Evolutionary conservation across 495 filamentous ascomycete genomes (phyloP), one percentile per base, ranked within the genome.

Genomic region (Terfezia claveryi): DNA sequence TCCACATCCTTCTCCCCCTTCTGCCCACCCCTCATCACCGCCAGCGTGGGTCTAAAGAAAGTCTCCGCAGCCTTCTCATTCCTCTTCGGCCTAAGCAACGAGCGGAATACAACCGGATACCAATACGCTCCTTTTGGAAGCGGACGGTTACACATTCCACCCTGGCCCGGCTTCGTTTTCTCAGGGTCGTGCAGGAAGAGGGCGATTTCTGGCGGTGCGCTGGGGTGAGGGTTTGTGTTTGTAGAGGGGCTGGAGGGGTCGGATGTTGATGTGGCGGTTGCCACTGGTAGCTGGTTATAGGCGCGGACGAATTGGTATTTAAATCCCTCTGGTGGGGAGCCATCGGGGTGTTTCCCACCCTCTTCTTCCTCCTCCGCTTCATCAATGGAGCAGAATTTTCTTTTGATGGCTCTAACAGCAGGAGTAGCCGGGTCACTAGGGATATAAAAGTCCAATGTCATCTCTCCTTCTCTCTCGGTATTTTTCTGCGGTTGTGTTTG

Each of bases 31-130:
- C 20, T 20, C 20, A 20, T 20, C 20, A 2, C 20, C 20, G 20
- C 20, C 2, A 20, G 20, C 23, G 63, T 74, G 51, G 70, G 67
- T 36, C 71, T 68, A 59, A 77, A 76, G 61, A 63, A 58, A 8
- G 51, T 57, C n/a, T 59, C 49, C 6, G 54, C 52, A 37, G 55
- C 56, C 58, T 74, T 76, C 67, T 73, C 76, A 54, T 67, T 70
- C 52, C 77, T 70, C 66, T 77, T 75, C 37, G 71, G 75, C 56
- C 71, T 68, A 59, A 80, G 72, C 23, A 69, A 67, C 55, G 69
- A 72, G 23, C 72, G 80, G 68, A 85, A 82, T 54, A 84, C 68
- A 58, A 96, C 77, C 0, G 88, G 87, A 61, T 95, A 96, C 66
- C 87, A 95, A 68, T 85, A 95, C 10, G 85, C 88, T 17, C 76